Evolutionary conservation across 1,139 yeast genomes (phyloP).

Genomic region (Geotrichum macrosporum): DNA sequence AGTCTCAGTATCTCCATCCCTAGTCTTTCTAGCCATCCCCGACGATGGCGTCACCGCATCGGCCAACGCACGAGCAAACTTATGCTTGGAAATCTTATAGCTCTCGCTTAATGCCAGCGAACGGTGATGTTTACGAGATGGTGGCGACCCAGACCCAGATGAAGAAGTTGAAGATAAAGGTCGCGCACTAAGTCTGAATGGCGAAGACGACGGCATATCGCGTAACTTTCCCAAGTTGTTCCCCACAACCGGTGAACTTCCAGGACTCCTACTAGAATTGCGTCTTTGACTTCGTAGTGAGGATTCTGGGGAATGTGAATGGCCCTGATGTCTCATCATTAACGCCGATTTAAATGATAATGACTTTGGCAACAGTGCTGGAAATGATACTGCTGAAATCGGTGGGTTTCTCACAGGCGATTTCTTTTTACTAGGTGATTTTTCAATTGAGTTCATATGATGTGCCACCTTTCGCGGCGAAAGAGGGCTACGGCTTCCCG

Average conservation of each 20-base stretch:
- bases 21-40: background rate
- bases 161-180: constrained; percentile 5
- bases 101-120: background rate
- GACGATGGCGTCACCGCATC: constrained; percentile 1
- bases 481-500: constrained; percentile 11
- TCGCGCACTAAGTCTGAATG: background rate
- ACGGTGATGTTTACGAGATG: constrained; percentile 6
- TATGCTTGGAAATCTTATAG: constrained; percentile 1
- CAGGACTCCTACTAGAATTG: background rate
- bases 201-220: constrained; percentile 1
- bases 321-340: constrained; percentile 9
- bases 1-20: no score
- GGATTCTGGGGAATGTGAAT: no score
- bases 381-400: constrained; percentile 8
- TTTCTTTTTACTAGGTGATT: constrained; percentile 1
- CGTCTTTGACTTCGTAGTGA: no score
- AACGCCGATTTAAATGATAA: constrained; percentile 17
- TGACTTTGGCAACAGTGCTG: constrained; percentile 18
- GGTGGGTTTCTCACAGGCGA: no score
- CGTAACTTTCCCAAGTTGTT: background rate
- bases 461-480: constrained; percentile 12
- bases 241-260: background rate
- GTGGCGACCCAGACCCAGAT: constrained; percentile 6
- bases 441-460: background rate
- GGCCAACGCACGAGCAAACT: constrained; percentile 2